These are phyloP conservation scores for Carex scoparia DNA, from an alignment of 176 grass and related monocot genomes.

Conservation along the genomic window DNA sequence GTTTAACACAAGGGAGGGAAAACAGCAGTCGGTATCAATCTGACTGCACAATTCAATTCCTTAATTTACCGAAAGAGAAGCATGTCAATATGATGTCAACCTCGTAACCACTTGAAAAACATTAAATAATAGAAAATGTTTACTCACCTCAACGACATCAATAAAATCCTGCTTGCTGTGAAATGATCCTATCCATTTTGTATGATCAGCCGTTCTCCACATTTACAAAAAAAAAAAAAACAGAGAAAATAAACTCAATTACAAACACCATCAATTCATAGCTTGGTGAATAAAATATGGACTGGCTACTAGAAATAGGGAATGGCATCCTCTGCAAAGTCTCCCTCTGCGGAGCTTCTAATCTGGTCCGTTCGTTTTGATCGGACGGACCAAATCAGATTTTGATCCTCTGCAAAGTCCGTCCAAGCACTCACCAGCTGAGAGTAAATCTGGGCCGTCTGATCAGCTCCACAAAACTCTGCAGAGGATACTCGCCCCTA, in stretches of 20 bases:
- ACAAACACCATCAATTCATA: background rate
- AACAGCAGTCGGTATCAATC: background rate
- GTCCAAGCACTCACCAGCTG: no score
- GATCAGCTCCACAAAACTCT: no score
- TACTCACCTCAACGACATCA: slow-evolving; percentile 76
- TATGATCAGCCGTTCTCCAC: slow-evolving; percentile 82
- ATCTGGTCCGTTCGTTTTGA: no score
- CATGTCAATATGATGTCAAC: background rate
- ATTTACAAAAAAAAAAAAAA: background rate
- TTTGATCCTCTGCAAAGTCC: no score
- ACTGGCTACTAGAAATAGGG: background rate
- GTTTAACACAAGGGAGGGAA: background rate
- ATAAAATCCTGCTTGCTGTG: slow-evolving; percentile 82
- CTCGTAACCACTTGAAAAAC: background rate
- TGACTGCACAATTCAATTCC: background rate
- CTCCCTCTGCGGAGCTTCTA: no score
- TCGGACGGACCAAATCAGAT: no score
- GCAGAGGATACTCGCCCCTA: no score
- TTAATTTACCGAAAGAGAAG: background rate
- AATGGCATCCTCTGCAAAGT: no score
- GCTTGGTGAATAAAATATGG: background rate
- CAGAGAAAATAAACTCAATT: background rate
- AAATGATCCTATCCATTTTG: slow-evolving; percentile 98
- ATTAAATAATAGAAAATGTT: background rate
- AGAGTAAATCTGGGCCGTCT: no score